Evolutionary conservation across 208 protist species (phyloP).

Genomic region (Trypanosoma melophagium): DNA sequence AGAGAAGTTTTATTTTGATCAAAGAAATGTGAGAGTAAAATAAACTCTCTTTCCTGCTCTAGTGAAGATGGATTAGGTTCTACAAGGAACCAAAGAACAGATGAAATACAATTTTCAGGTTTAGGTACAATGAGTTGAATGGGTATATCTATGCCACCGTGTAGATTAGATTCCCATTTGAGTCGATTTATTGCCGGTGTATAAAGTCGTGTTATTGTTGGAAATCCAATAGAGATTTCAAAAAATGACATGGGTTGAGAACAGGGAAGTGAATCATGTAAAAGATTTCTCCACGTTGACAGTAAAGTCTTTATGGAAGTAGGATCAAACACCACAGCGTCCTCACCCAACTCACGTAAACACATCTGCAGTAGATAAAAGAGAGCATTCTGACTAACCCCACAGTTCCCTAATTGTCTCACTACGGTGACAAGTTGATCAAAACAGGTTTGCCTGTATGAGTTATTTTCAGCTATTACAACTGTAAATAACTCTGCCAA

Average conservation of each 20-base stretch:
- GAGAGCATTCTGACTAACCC: conserved; percentile 13
- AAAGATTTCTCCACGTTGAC: conserved; percentile 1
- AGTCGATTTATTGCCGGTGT: neutral
- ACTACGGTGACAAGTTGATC: conserved; percentile 13
- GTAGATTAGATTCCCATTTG: conserved; percentile 3
- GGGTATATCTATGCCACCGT: conserved; percentile 24
- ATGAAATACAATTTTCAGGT: conserved; percentile 19
- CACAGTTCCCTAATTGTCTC: conserved; percentile 13
- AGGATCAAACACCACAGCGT: conserved; percentile 20
- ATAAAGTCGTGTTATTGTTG: neutral
- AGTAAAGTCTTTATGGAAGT: conserved; percentile 8
- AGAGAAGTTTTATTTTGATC: conserved; percentile 17
- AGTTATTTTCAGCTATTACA: conserved; percentile 3
- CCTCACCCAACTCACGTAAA: conserved; percentile 2
- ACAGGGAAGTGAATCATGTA: conserved; percentile 18
- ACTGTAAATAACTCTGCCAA: conserved; percentile 21
- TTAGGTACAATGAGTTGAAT: conserved; percentile 15
- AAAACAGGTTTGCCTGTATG: conserved; percentile 12
- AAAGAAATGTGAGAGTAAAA: conserved; percentile 20
- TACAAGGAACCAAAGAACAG: conserved; percentile 28
- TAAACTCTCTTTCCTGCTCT: neutral
- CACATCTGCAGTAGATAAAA: conserved; percentile 23
- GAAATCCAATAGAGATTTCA: conserved; percentile 19
- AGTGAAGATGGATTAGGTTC: conserved; percentile 7
- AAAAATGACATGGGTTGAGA: conserved; percentile 24